A percentile compares a stretch with the other conserved stretches of the same genome.
These are phyloP conservation scores for Beauveria sp. DNA, from an alignment of 2,329 filamentous ascomycete genomes.

Conservation along the genomic window DNA sequence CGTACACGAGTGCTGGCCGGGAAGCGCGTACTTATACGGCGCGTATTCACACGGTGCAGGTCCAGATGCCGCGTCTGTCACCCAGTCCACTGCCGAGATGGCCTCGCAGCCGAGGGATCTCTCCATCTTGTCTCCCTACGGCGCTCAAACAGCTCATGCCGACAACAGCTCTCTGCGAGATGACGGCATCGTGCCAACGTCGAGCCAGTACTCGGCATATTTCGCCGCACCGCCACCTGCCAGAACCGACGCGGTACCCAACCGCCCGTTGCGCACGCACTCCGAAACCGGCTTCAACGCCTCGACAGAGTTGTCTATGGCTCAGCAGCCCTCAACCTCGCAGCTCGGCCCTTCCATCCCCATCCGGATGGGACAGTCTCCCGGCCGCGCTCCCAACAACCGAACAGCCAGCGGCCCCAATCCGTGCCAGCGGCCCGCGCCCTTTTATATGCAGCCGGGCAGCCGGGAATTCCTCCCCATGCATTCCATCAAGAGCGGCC, in stretches of 20 bases:
- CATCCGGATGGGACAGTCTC: background rate
- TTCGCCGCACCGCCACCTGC: background rate
- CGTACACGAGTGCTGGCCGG: background rate
- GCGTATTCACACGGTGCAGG: background rate
- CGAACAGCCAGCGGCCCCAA: background rate
- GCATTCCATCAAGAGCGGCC: background rate
- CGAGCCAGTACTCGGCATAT: background rate
- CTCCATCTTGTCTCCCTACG: background rate
- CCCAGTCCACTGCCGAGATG: background rate
- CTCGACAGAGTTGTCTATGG: background rate
- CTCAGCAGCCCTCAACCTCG: background rate
- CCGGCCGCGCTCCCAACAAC: no score
- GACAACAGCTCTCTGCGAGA: background rate
- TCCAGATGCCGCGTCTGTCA: background rate
- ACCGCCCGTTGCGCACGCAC: background rate
- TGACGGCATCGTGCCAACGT: background rate
- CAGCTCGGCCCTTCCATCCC: background rate
- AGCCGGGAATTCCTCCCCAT: constrained; percentile 2
- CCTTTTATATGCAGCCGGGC: background rate
- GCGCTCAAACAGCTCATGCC: background rate
- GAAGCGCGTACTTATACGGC: background rate
- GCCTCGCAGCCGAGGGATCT: background rate
- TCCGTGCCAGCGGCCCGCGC: background rate
- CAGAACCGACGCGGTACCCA: background rate
- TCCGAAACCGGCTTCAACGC: background rate